Evolutionary conservation across 208 protist genomes (phyloP).

Genomic region (Crithidia sp.): DNA sequence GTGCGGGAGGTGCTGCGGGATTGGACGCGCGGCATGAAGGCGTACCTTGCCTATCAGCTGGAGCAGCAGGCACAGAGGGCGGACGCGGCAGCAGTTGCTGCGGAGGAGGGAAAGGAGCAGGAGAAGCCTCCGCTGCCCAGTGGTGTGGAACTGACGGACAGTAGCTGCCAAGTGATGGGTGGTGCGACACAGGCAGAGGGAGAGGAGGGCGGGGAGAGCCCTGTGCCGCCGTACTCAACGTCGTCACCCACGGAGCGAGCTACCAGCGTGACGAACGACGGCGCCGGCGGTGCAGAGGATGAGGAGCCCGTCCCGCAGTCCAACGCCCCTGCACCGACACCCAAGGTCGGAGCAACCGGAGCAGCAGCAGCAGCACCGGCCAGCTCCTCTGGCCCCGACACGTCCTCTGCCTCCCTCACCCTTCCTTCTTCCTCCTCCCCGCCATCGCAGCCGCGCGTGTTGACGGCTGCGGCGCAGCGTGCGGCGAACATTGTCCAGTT

Average conservation of each 20-base stretch:
- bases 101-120: background rate
- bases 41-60: conserved; percentile 6
- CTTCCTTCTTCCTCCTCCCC: background rate
- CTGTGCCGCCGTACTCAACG: conserved; percentile 18
- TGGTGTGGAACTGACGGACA: background rate
- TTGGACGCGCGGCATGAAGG: conserved; percentile 57
- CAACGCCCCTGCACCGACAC: conserved; percentile 2
- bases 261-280: background rate
- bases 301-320: conserved; percentile 3
- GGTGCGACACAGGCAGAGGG: conserved; percentile 15
- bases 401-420: background rate
- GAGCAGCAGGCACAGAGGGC: conserved; percentile 10
- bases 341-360: background rate
- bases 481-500: conserved; percentile 40
- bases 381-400: too few relatives aligned
- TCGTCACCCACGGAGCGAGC: background rate
- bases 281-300: background rate
- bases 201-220: conserved; percentile 20
- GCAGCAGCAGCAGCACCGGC: too few relatives aligned
- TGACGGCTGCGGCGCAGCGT: conserved; percentile 27
- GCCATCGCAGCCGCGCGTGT: conserved; percentile 3
- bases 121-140: too few relatives aligned
- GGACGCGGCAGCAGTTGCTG: conserved; percentile 7
- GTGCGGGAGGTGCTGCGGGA: conserved; percentile 71
- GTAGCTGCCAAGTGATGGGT: background rate